Base-by-base conservation (phyloP, 345 rosid species). In the Lepidium didymum region DNA sequence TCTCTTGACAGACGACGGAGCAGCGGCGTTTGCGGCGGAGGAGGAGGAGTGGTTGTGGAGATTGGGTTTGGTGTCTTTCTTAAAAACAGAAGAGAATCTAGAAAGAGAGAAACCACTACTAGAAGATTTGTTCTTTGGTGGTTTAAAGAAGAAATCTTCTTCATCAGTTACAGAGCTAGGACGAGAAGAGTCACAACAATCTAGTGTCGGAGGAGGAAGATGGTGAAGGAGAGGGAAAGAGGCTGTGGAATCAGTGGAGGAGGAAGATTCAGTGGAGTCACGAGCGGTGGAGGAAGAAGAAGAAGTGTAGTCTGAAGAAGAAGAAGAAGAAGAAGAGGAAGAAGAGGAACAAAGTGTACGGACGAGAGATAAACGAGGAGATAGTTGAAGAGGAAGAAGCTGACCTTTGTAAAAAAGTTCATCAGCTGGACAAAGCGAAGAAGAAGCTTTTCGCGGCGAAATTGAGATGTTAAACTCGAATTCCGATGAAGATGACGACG, bases 401-500 rank as follows among this genome's bases (percentile, higher is more conserved):
- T 90, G 96, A 23, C 98, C 98, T 55, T 90, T 93, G 96, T 93
- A 93, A 84, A 93, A 93, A 69, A 93, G 89, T 66, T 93, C 98
- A 74, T 93, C 98, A 8, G 98, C 98, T 0, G 96, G 97, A 67
- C 93, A 92, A 13, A 88, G 82, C 3, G 84, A 49, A 40, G 92
- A 56, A 16, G 93, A 79, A 59, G 94, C 83, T 61, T 84, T 87
- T 41, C 89, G 90, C 0, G 98, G 96, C 8, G 98, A 90, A 37
- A 82, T 49, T 2, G 96, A 82, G 72, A 88, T 70, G 29, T 86
- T 87, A 87, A 90, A 93, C 72, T 93, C 98, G 56, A 90, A 93
- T 62, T 93, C 98, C 3, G 98, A 93, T 6, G 97, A 87, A 21
- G 91, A 84, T 0, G 92, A 85, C 41, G 94, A 92, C 76, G 83